Percentiles rank a stretch among this genome's conserved stretches.
Conservation (phyloP, 495 filamentous ascomycete species). For the Lasiosphaeria hispida region DNA sequence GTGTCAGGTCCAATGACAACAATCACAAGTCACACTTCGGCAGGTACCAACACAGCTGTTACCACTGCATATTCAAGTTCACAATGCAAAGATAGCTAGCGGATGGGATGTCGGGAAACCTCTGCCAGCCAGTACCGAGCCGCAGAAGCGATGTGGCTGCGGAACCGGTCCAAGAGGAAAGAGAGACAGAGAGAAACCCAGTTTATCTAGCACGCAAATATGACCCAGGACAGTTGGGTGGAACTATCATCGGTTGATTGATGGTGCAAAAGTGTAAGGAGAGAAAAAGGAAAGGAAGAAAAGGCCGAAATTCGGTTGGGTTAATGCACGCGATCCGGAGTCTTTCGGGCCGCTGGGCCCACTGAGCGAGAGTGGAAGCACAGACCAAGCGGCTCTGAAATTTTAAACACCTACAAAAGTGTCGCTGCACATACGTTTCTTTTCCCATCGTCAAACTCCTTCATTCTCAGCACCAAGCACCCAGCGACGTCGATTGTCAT, state of each 20-base stretch:
- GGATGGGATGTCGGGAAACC: conserved; percentile 2
- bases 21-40: no score
- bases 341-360: conserved; percentile 8
- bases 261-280: conserved; percentile 47
- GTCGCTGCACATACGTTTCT: neutral
- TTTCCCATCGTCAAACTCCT: neutral
- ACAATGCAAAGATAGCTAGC: neutral
- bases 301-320: neutral
- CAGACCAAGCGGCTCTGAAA: neutral
- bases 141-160: conserved; percentile 5
- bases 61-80: neutral
- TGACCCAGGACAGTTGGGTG: conserved; percentile 47
- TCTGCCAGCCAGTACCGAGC: conserved; percentile 10
- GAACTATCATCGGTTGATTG: conserved; percentile 52
- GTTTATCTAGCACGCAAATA: conserved; percentile 47
- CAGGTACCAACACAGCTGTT: no score
- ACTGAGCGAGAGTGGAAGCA: neutral
- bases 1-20: no score
- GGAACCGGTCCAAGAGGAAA: neutral
- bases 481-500: neutral
- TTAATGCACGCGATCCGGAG: conserved; percentile 1
- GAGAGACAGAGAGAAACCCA: conserved; percentile 1
- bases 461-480: neutral
- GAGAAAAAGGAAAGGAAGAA: conserved; percentile 27
- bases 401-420: neutral